Conservation (phyloP, 352 stramenopile genomes). For the Blastocystis sp. region DNA sequence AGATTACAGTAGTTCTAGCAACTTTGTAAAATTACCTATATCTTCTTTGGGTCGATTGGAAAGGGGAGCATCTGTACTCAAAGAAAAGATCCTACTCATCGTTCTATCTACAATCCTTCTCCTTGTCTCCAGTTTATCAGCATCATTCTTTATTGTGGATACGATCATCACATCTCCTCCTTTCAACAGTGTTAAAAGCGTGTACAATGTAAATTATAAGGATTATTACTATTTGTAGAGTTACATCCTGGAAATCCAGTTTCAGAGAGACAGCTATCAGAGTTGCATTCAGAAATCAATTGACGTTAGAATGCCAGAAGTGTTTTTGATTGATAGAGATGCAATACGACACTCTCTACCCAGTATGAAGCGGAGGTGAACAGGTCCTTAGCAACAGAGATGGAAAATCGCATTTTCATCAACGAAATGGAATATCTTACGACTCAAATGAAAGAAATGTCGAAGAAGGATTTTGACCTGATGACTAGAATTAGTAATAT, state of each 20-base stretch:
- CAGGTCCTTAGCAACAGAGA: not conserved
- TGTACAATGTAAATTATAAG: not conserved
- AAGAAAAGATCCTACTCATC: not conserved
- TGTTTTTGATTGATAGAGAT: not conserved
- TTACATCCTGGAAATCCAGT: slow-evolving; percentile 19
- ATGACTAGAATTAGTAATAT: not conserved
- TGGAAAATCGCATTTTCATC: not conserved
- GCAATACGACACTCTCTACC: not conserved
- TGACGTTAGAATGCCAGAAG: not conserved
- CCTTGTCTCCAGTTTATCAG: slow-evolving; percentile 3
- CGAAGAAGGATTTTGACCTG: not conserved
- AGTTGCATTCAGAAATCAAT: slow-evolving; percentile 19
- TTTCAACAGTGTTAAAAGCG: not conserved
- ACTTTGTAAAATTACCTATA: not conserved
- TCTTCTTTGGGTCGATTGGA: not conserved
- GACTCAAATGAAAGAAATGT: slow-evolving; percentile 1
- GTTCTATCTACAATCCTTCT: not conserved
- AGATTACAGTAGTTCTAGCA: not conserved
- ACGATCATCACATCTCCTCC: not conserved
- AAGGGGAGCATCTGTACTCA: not conserved
- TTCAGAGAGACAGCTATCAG: not conserved
- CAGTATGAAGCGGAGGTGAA: not conserved
- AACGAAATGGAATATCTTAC: not conserved
- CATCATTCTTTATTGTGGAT: slow-evolving; percentile 3
- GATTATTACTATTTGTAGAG: not conserved